Conservation (phyloP, 1,139 yeast species). For the Debaryomyces fabryi region DNA sequence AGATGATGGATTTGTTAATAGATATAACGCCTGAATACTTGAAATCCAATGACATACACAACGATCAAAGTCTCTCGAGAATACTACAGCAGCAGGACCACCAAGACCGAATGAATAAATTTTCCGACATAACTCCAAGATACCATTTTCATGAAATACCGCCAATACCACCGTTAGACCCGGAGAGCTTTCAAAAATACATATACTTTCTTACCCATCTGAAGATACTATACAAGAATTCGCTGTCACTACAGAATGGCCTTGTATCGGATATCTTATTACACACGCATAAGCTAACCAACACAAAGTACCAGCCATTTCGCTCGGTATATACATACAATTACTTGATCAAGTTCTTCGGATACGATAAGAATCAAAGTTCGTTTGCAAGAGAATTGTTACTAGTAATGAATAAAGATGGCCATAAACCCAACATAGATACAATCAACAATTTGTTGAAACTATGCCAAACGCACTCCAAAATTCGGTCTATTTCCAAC, state of each 20-base stretch:
- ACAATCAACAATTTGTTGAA: conserved; percentile 44
- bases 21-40: conserved; percentile 35
- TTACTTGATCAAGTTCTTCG: conserved; percentile 45
- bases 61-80: conserved; percentile 12
- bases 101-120: conserved; percentile 13
- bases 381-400: conserved; percentile 45
- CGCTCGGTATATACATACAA: conserved; percentile 45
- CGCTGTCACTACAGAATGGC: conserved; percentile 41
- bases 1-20: conserved; percentile 36
- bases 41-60: conserved; percentile 17
- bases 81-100: conserved; percentile 19
- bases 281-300: conserved; percentile 42
- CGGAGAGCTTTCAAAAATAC: conserved; percentile 37
- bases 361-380: conserved; percentile 44
- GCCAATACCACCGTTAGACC: conserved; percentile 33
- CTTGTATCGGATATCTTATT: conserved; percentile 42
- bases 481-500: conserved; percentile 36
- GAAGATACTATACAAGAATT: conserved; percentile 35
- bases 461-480: conserved; percentile 35
- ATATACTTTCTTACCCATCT: conserved; percentile 42
- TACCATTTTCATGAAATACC: conserved; percentile 39
- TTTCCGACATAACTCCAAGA: conserved; percentile 20
- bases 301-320: conserved; percentile 29
- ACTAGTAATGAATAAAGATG: conserved; percentile 47
- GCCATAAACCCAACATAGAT: conserved; percentile 42